Base-by-base conservation (phyloP, 208 protist genomes). In the Lotmaria passim region DNA sequence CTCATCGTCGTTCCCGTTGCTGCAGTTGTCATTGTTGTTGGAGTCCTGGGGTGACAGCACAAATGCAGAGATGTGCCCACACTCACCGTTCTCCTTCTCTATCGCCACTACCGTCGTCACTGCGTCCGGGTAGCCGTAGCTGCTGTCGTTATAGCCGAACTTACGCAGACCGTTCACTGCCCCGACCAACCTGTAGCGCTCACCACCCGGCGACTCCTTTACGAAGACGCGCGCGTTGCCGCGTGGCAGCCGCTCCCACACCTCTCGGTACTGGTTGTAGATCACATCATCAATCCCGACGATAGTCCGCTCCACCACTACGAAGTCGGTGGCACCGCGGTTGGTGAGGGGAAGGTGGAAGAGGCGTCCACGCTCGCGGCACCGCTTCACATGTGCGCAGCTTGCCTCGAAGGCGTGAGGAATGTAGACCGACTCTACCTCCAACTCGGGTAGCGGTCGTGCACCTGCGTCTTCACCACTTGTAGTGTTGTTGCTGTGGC, bases 131-230 rank as follows among this genome's bases (percentile, higher is more conserved):
- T 73, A 72, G 60, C 69, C 79, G 62, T 82, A 82, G 58, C 44
- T 21, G 46, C 43, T 62, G 56, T 79, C 79, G 24, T 57, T 66
- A 58, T 73, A 78, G 71, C 79, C 74, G 43, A 92, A 92, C 76
- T 92, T 92, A 21, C 86, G 83, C 31, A 92, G 70, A 4, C 86
- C 86, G n/a, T 87, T 71, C 11, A 86, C 69, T 3, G 75, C 59
- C 10, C 67, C 73, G 2, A 92, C 71, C 30, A 61, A 52, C 1
- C 12, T 26, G 52, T 74, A 84, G 17, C n/a, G 24, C 7, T 19
- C 41, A n/a, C n/a, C n/a, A 10, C 15, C 26, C 0, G 33, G 7
- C 15, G 31, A 41, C 26, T 23, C 3, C 26, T 34, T 14, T 2
- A 66, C 30, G 44, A 69, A 86, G 1, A 92, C 83, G 7, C 79